phyloP scores from a whole-genome alignment of 2,329 filamentous ascomycete species.

The Neopestalotiopsis sp. region DNA sequence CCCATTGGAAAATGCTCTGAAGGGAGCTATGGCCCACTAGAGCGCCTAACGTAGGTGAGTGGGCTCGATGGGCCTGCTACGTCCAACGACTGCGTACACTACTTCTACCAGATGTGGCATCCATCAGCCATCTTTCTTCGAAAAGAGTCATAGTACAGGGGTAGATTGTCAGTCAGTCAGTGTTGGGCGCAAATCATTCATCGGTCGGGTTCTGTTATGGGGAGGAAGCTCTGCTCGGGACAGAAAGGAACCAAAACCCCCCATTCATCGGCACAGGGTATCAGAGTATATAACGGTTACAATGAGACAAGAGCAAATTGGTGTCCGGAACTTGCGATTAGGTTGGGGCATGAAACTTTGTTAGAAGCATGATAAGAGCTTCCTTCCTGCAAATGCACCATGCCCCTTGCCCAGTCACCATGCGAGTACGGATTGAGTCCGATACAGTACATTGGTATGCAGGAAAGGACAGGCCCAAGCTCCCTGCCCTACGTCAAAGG shows the following conservation, averaged over 20 bases:
- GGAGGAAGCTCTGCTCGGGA: not conserved
- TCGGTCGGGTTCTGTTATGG: no score
- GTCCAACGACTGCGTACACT: not conserved
- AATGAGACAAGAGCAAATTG: not conserved
- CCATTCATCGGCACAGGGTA: not conserved
- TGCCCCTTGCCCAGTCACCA: not conserved
- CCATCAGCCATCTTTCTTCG: not conserved
- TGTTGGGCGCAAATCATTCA: no score
- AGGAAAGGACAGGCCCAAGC: not conserved
- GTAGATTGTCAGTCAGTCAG: not conserved
- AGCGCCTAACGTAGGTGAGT: not conserved
- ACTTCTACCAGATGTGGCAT: not conserved
- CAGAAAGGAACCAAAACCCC: not conserved
- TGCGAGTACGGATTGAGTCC: not conserved
- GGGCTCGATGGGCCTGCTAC: no score
- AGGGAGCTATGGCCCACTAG: not conserved
- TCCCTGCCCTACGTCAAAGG: not conserved
- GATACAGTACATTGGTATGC: not conserved
- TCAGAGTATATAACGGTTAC: not conserved
- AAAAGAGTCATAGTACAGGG: not conserved
- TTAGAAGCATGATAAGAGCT: not conserved
- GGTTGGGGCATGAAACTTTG: slow-evolving; percentile 7
- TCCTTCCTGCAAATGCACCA: not conserved
- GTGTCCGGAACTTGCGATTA: not conserved
- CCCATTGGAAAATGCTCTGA: not conserved